A percentile compares a stretch with the other conserved stretches of the same genome.
Conservation (phyloP, 192 early-diverging fungal genomes). For the Funneliformis mosseae region DNA sequence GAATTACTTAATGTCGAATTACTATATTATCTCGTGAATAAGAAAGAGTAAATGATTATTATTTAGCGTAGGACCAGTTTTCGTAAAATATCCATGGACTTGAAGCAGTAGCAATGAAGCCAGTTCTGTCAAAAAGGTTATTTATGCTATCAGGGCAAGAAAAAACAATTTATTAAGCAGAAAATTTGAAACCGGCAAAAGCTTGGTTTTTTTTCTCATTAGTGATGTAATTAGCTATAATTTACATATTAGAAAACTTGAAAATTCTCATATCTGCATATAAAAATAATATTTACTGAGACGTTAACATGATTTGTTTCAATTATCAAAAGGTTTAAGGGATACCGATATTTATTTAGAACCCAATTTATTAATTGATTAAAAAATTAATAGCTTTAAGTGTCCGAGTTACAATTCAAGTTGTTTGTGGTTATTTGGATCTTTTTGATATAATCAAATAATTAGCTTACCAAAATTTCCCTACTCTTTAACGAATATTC, state of each 20-base stretch:
- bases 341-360: conserved; percentile 16
- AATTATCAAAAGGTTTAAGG: conserved; percentile 20
- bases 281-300: conserved; percentile 27
- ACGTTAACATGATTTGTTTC: conserved; percentile 36
- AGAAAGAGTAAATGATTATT: conserved; percentile 4
- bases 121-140: conserved; percentile 30
- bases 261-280: conserved; percentile 16
- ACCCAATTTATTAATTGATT: conserved; percentile 17
- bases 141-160: conserved; percentile 22
- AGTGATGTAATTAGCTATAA: conserved; percentile 4
- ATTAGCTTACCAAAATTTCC: too few species aligned
- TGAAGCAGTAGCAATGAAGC: not conserved
- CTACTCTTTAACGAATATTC: too few species aligned
- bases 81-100: conserved; percentile 20
- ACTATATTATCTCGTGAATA: conserved; percentile 30
- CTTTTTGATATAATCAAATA: too few species aligned
- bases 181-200: not conserved
- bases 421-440: conserved; percentile 24
- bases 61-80: conserved; percentile 35
- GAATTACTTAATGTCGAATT: conserved; percentile 33
- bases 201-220: conserved; percentile 15
- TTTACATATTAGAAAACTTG: conserved; percentile 3
- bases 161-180: conserved; percentile 32
- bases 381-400: conserved; percentile 7
- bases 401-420: conserved; percentile 26